Conservation (phyloP, 2,329 filamentous ascomycete genomes). For the Talaromyces piceae region DNA sequence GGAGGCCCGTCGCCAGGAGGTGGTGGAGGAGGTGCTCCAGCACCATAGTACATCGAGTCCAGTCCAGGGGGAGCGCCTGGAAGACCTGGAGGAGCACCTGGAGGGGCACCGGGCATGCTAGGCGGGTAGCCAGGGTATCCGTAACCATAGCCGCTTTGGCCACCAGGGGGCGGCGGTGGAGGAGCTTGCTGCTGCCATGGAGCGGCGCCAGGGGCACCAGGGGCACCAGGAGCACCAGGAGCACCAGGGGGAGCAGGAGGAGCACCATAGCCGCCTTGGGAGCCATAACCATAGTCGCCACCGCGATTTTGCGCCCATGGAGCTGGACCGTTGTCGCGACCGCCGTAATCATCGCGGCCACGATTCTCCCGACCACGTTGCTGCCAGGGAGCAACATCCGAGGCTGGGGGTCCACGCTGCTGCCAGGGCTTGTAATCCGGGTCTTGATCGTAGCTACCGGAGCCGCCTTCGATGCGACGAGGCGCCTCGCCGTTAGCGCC, state of each 20-base stretch:
- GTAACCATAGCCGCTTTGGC: constrained; percentile 51
- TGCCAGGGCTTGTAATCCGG: constrained; percentile 75
- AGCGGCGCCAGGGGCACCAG: constrained; percentile 34
- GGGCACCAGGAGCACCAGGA: constrained; percentile 34
- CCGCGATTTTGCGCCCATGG: constrained; percentile 37
- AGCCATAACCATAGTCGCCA: constrained; percentile 36
- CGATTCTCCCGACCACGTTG: constrained; percentile 47
- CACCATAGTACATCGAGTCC: constrained; percentile 32
- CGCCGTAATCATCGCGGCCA: constrained; percentile 40
- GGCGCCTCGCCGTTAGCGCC: constrained; percentile 53
- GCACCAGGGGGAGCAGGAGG: background rate
- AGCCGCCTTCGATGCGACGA: constrained; percentile 79
- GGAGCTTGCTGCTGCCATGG: constrained; percentile 58
- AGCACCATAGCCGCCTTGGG: constrained; percentile 30
- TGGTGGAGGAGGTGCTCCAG: constrained; percentile 32
- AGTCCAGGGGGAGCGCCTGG: constrained; percentile 37
- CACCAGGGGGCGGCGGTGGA: constrained; percentile 32
- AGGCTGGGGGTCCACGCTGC: constrained; percentile 62
- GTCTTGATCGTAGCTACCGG: constrained; percentile 53
- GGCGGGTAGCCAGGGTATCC: constrained; percentile 42
- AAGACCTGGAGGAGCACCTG: constrained; percentile 46
- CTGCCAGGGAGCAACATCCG: constrained; percentile 75
- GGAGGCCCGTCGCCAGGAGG: constrained; percentile 37
- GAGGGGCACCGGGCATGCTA: constrained; percentile 33
- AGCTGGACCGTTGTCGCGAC: constrained; percentile 33